These are phyloP conservation scores for Prunus campanulata DNA, from an alignment of 306 rosid species.

Conservation along the genomic window DNA sequence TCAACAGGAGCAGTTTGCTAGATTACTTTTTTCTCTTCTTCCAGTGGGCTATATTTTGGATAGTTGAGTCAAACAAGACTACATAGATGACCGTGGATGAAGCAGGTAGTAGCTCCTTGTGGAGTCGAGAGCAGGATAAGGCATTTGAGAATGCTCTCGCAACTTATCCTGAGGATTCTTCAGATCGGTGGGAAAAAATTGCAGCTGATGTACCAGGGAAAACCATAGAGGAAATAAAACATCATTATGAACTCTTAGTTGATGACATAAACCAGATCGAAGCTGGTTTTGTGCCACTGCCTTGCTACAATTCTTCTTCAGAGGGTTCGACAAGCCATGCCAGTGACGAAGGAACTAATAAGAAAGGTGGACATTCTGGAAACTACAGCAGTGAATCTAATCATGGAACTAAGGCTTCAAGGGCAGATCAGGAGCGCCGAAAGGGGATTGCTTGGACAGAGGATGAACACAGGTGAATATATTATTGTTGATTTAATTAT, in stretches of 20 bases:
- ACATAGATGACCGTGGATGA: conserved; percentile 65
- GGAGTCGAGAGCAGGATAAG: conserved; percentile 91
- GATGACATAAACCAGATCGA: conserved; percentile 80
- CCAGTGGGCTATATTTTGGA: conserved; percentile 23
- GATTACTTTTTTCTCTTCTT: conserved; percentile 31
- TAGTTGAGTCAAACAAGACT: conserved; percentile 25
- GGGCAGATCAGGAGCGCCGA: conserved; percentile 93
- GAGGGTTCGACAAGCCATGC: conserved; percentile 74
- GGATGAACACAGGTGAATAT: conserved; percentile 89
- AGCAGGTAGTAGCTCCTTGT: conserved; percentile 60
- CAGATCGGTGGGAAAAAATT: conserved; percentile 92
- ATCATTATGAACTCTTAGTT: conserved; percentile 76
- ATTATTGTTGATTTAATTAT: conserved; percentile 3
- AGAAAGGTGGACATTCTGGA: conserved; percentile 55
- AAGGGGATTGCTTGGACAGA: conserved; percentile 99
- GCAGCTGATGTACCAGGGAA: conserved; percentile 77
- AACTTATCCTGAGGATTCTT: conserved; percentile 60
- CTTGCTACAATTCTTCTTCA: conserved; percentile 72
- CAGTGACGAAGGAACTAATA: conserved; percentile 72
- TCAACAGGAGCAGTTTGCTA: conserved; percentile 24
- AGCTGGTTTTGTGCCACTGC: conserved; percentile 83
- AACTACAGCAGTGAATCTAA: conserved; percentile 55
- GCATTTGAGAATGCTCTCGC: conserved; percentile 91
- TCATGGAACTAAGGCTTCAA: conserved; percentile 76
- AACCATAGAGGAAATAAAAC: conserved; percentile 69